Percentiles rank a stretch among this genome's conserved stretches.
Evolutionary conservation across 2,329 filamentous ascomycete species (phyloP).

Genomic region (Colletotrichum cordylinicola): DNA sequence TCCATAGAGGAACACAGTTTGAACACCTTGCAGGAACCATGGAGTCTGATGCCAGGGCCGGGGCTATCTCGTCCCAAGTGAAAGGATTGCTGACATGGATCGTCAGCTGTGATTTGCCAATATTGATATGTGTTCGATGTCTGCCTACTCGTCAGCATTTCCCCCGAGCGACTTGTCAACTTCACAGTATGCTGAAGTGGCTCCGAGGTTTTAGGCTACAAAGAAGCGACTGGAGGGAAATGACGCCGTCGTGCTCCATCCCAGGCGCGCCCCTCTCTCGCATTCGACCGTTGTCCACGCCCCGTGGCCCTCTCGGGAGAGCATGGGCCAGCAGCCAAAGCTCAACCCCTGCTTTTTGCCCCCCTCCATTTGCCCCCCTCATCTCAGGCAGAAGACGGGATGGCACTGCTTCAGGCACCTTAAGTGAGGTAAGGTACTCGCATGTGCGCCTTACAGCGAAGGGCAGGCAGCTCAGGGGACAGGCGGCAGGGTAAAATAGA

Average conservation of each 20-base stretch:
- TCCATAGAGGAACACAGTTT: background rate
- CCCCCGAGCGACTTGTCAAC: background rate
- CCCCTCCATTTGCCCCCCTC: constrained; percentile 15
- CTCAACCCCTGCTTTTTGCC: background rate
- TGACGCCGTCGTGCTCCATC: constrained; percentile 2
- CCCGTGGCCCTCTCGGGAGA: background rate
- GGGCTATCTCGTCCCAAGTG: background rate
- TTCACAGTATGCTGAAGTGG: background rate
- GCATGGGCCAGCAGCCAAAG: constrained; percentile 12
- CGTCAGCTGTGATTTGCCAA: background rate
- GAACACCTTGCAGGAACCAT: background rate
- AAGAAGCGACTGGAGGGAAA: background rate
- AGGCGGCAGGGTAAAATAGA: background rate
- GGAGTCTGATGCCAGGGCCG: background rate
- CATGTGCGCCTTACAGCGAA: background rate
- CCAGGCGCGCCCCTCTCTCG: background rate
- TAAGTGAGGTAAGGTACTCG: constrained; percentile 16
- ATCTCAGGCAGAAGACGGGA: constrained; percentile 21
- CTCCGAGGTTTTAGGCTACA: background rate
- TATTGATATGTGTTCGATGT: background rate
- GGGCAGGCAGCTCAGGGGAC: background rate
- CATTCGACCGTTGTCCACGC: background rate
- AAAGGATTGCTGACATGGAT: background rate
- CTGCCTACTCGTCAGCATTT: background rate
- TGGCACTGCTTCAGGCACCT: constrained; percentile 15